Base-by-base conservation (phyloP, 257 asterid genomes). In the Solanum chaucha region DNA sequence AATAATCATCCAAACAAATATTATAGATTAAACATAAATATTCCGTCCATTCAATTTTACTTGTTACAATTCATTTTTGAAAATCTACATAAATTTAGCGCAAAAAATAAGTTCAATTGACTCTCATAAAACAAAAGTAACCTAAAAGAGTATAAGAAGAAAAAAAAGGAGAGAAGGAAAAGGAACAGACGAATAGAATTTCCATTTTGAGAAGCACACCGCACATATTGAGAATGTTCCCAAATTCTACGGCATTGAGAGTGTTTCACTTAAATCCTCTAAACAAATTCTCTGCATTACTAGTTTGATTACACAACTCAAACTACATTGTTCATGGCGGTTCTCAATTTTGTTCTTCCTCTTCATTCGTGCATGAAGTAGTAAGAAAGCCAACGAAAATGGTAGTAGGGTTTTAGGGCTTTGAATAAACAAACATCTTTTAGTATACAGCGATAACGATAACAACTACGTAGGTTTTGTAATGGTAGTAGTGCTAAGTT, bases 21-120 rank as follows among this genome's bases (percentile, higher is more conserved):
- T 61, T 61, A 22, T 61, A 5, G 1, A 61, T 9, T 61, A 61
- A 10, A 5, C 0, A 61, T n/a, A 10, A 0, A 1, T 22, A 61
- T 0, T n/a, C 1, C 0, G 0, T n/a, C 3, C 0, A 10, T 61
- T 61, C 1, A 10, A 8, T 10, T n/a, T 0, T 9, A 22, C 8
- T 0, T n/a, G 0, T 61, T 2, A 4, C 6, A 0, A 22, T 61
- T 20, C 1, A 20, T n/a, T 59, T 59, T 59, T 59, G 2, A 59
- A 0, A 59, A 8, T 59, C 12, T n/a, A n/a, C 6, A 61, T 61
- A 2, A 61, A 6, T 3, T 17, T 55, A 6, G 0, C 0, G 4
- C 1, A 2, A 20, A 3, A 59, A 59, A 59, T 8, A 0, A 59
- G 2, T 20, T 20, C 0, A 8, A 59, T 20, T 20, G 26, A 59